Percentiles rank a stretch among this genome's conserved stretches.
These are phyloP conservation scores for Conticribra weissflogii DNA, from an alignment of 108 stramenopile species.

Conservation along the genomic window DNA sequence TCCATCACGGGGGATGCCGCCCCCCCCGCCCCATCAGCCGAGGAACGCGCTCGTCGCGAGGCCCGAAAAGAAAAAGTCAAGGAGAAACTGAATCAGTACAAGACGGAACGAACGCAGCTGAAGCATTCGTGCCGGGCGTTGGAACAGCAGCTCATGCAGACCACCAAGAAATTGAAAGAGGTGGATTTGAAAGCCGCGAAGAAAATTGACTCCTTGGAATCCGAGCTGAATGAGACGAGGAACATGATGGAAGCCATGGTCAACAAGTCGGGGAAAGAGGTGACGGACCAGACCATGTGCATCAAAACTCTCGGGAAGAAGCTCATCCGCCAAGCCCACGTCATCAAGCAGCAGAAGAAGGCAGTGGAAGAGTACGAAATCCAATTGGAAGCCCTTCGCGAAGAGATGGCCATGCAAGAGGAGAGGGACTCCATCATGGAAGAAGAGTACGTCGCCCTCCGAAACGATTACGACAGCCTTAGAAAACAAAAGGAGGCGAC, in stretches of 20 bases:
- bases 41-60: conserved; percentile 9
- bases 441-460: conserved; percentile 12
- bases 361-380: conserved; percentile 37
- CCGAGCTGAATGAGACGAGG: conserved; percentile 21
- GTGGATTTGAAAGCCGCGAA: conserved; percentile 32
- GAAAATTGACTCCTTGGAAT: conserved; percentile 36
- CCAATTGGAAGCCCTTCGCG: conserved; percentile 30
- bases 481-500: conserved; percentile 28
- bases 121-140: conserved; percentile 22
- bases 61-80: conserved; percentile 26
- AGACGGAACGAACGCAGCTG: conserved; percentile 16
- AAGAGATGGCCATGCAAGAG: conserved; percentile 55
- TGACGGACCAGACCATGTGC: conserved; percentile 23
- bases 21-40: background rate
- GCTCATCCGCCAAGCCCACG: conserved; percentile 41
- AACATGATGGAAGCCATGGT: conserved; percentile 17
- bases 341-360: conserved; percentile 35
- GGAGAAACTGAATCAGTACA: conserved; percentile 38
- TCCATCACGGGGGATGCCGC: too few relatives aligned
- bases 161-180: conserved; percentile 37
- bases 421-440: conserved; percentile 38
- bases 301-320: conserved; percentile 50
- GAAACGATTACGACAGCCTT: conserved; percentile 23
- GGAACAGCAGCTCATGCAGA: conserved; percentile 20
- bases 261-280: conserved; percentile 11